A percentile compares a stretch with the other conserved stretches of the same genome.
phyloP scores from a whole-genome alignment of 2,329 filamentous ascomycete genomes.

The Colletotrichum horii region DNA sequence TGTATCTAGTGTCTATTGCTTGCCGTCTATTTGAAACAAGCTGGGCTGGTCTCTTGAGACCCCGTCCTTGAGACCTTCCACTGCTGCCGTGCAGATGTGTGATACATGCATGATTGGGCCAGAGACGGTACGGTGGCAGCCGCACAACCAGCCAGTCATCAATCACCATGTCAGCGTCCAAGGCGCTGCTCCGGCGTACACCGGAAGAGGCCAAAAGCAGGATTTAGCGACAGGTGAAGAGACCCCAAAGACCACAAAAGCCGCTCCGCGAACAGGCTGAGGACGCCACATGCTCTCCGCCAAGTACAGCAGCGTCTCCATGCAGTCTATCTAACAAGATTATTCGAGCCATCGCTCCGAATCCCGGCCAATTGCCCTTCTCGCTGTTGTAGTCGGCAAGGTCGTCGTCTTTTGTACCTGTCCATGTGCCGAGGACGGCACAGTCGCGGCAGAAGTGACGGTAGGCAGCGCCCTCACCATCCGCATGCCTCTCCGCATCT shows the following conservation, averaged over 20 bases:
- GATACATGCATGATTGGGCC: neutral
- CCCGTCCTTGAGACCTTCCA: neutral
- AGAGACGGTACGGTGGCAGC: neutral
- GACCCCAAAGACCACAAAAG: neutral
- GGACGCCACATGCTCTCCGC: neutral
- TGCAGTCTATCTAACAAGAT: too few species aligned
- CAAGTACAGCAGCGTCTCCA: too few species aligned
- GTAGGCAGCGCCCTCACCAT: neutral
- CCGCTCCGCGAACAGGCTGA: neutral
- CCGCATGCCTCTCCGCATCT: neutral
- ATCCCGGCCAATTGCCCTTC: neutral
- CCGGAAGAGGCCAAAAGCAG: neutral
- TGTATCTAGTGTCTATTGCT: neutral
- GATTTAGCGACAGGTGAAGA: neutral
- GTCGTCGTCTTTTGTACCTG: neutral
- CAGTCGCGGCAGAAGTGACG: neutral
- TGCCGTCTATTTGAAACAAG: neutral
- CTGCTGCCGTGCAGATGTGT: neutral
- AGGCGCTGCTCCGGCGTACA: neutral
- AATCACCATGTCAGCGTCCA: neutral
- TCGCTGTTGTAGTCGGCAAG: neutral
- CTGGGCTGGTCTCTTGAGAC: neutral
- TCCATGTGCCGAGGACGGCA: neutral
- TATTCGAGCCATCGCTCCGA: neutral
- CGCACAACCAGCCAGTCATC: neutral